A percentile compares a stretch with the other conserved stretches of the same genome.
These are phyloP conservation scores for Pythium rhizo-oryzae DNA, from an alignment of 352 stramenopile genomes.

Conservation along the genomic window DNA sequence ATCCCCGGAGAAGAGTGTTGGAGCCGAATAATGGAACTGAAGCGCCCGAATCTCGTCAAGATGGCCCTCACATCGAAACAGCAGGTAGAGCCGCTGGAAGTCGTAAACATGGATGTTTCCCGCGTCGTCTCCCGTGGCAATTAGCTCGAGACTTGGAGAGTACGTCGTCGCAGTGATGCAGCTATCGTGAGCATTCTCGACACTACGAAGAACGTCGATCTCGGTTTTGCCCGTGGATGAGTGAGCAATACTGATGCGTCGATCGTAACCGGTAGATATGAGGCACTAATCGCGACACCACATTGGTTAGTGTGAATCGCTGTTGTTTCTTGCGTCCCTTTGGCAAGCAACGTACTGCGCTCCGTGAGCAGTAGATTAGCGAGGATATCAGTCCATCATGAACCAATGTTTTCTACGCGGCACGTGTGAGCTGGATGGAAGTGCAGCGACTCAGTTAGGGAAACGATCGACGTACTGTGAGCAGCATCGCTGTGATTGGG, in stretches of 20 bases:
- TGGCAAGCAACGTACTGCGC: constrained; percentile 37
- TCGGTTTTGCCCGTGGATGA: constrained; percentile 47
- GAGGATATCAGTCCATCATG: constrained; percentile 62
- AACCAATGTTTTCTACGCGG: constrained; percentile 46
- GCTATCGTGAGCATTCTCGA: constrained; percentile 64
- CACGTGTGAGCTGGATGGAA: too few species aligned
- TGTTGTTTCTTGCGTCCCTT: too few species aligned
- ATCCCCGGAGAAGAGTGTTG: constrained; percentile 55
- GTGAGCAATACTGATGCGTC: constrained; percentile 54
- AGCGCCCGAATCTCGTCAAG: constrained; percentile 51
- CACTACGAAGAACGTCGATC: constrained; percentile 60
- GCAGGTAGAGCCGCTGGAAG: constrained; percentile 57
- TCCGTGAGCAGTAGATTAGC: constrained; percentile 60
- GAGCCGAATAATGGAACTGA: constrained; percentile 44
- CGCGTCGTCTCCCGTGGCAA: constrained; percentile 61
- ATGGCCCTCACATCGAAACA: constrained; percentile 56
- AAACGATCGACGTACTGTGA: constrained; percentile 40
- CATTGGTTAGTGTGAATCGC: background rate
- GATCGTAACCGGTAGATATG: constrained; percentile 64
- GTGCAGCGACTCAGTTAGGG: too few species aligned
- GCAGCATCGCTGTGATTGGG: constrained; percentile 55
- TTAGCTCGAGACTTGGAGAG: constrained; percentile 38
- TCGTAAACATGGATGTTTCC: constrained; percentile 68
- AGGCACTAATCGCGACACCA: too few species aligned
- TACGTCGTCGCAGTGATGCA: constrained; percentile 64